These are phyloP conservation scores for Datura wrightii DNA, from an alignment of 257 asterid species.

Conservation along the genomic window DNA sequence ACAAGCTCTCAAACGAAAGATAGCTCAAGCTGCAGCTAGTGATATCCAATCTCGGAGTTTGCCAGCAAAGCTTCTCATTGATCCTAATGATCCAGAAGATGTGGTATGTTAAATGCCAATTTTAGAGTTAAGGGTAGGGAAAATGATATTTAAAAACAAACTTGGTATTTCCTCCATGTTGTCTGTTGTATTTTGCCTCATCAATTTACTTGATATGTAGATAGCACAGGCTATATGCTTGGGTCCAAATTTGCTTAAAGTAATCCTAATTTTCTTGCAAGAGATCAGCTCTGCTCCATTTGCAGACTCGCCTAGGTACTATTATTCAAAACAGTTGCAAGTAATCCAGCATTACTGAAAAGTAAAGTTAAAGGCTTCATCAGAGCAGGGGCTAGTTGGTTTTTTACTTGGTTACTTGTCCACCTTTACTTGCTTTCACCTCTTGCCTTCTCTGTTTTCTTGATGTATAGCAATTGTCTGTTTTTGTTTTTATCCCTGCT, in stretches of 20 bases:
- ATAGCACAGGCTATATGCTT: background rate
- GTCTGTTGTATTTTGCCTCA: constrained; percentile 14
- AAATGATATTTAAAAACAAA: background rate
- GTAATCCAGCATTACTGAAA: constrained; percentile 12
- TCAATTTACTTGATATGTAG: constrained; percentile 10
- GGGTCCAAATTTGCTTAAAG: background rate
- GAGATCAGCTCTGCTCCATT: background rate
- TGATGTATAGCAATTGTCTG: background rate
- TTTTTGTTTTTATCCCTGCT: constrained; percentile 11
- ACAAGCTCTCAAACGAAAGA: constrained; percentile 93
- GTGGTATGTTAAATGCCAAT: constrained; percentile 65
- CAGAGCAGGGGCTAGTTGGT: background rate
- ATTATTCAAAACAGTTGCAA: background rate
- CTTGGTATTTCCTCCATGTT: background rate
- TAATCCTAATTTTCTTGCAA: constrained; percentile 3
- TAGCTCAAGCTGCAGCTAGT: constrained; percentile 80
- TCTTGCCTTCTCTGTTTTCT: background rate
- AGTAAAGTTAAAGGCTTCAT: background rate
- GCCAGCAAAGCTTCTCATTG: constrained; percentile 87
- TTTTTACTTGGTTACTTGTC: background rate
- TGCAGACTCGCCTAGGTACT: constrained; percentile 13
- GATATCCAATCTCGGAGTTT: constrained; percentile 73
- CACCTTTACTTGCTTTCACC: background rate
- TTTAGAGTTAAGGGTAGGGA: constrained; percentile 7
- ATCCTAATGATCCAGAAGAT: constrained; percentile 93